Evolutionary conservation across 140 eudicot genomes (phyloP), one percentile per base, ranked within the genome.

Genomic region (Ambrosia hybrid): DNA sequence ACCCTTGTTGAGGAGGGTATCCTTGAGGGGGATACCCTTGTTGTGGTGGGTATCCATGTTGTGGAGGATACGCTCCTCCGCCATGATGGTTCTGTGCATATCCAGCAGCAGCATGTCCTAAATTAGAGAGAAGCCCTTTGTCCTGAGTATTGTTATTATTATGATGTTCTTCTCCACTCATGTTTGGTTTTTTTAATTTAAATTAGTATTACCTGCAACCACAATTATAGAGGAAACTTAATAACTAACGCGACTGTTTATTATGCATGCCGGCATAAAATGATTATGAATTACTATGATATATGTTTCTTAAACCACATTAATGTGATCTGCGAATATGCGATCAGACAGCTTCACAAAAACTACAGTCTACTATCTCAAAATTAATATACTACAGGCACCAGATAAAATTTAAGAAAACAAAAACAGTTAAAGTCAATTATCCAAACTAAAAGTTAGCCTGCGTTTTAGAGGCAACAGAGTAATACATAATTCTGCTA

Each of bases 51-150:
- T 73, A 43, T 78, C 89, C 83, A 0, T 65, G 60, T 0, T 65
- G 60, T 0, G 89, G 84, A 3, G 91, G 95, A 13, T 85, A 85
- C 12, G 85, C 89, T 3, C 72, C 85, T 41, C 80, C 84, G n/a
- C 92, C 83, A 37, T 78, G 76, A 33, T 77, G 73, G 70, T 80
- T 67, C 51, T 67, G 82, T 57, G 76, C 70, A 1, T 80, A 80
- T 49, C 95, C 95, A 49, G 79, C 80, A 53, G 90, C 90, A 66
- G 46, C 46, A 41, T 71, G 76, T 60, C 86, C 86, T n/a, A 80
- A 52, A 67, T 63, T 37, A 26, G 83, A 78, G 8, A 80, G 45
- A 71, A 84, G 55, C 12, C 89, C 89, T 65, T 78, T 84, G 72
- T 81, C 86, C 49, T 78, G 73, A 69, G 65, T 68, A n/a, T 21